Base-by-base conservation (phyloP, 2,329 filamentous ascomycete species). In the Didymella exigua region DNA sequence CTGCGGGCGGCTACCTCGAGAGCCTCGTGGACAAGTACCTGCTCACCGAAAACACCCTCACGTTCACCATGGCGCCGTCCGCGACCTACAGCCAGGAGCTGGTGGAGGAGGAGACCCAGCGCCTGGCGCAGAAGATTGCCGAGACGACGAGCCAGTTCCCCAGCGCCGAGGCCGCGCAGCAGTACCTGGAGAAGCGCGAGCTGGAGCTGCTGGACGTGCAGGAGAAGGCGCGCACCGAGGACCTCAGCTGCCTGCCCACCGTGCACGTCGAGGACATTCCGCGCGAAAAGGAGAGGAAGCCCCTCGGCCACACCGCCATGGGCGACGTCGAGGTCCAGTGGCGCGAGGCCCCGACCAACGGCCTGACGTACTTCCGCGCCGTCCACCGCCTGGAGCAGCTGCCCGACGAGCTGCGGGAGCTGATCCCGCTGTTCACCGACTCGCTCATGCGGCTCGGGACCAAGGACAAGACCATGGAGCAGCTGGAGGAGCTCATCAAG, bases 401-500 rank as follows among this genome's bases (percentile, higher is more conserved):
- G 13, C 91, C 93, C 0, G 88, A 93, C 58, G 91, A 97, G 59
- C 82, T 98, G 47, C 85, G 95, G 47, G 82, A 90, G 64, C 81
- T 98, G 54, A 84, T 98, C 42, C 95, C 95, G 0, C 79, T 99
- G 0, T 98, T 98, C 71, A 92, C 90, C 13, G 93, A 96, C 70
- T 88, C 90, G 31, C 87, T 99, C 58, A 95, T 97, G 89, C 89
- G 95, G 18, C 83, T 99, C 8, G 95, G 95, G 13, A 99, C 93
- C 2, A 89, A 89, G 65, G 85, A 87, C 56, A 90, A 90, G 82
- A 87, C 87, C 0, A 97, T 96, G 89, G 95, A 97, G 74, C 88
- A 97, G 74, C 84, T 98, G 46, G 95, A 99, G 75, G 95, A 98
- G 69, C 77, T 93, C 50, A 97, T 99, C 74, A 98, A 98, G 75